phyloP scores from a whole-genome alignment of 2,329 filamentous ascomycete species.

The Diaporthe vexans region DNA sequence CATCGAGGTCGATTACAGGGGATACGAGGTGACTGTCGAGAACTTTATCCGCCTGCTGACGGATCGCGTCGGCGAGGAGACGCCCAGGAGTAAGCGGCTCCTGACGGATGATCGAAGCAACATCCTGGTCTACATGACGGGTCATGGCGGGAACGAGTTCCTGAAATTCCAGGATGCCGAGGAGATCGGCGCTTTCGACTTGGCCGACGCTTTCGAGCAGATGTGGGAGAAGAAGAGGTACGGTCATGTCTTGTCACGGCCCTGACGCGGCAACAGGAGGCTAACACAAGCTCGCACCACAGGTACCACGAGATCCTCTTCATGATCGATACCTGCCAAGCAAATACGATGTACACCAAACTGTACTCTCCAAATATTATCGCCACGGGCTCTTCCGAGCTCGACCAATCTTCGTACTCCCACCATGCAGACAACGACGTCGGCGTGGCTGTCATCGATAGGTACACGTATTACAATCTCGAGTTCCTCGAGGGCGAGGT shows the following conservation, averaged over 20 bases:
- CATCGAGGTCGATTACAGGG: conserved; percentile 98
- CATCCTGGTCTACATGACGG: conserved; percentile 99
- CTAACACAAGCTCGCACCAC: conserved; percentile 24
- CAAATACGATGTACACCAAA: conserved; percentile 99
- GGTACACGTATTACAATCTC: conserved; percentile 98
- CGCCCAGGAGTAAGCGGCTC: conserved; percentile 93
- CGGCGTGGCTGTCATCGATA: conserved; percentile 96
- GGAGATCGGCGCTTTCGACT: conserved; percentile 95
- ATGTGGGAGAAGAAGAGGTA: conserved; percentile 99
- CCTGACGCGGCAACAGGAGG: background rate
- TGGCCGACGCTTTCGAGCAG: conserved; percentile 97
- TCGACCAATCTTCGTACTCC: conserved; percentile 96
- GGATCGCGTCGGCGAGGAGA: conserved; percentile 93
- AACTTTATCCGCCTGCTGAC: conserved; percentile 97
- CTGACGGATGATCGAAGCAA: conserved; percentile 97
- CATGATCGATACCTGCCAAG: conserved; percentile 99
- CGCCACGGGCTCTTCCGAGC: conserved; percentile 94
- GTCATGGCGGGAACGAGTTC: conserved; percentile 97
- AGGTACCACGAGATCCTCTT: conserved; percentile 97
- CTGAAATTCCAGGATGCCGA: conserved; percentile 98
- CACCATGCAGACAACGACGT: conserved; percentile 99
- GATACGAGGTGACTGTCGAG: conserved; percentile 98
- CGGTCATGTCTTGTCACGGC: conserved; percentile 37
- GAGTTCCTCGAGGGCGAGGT: conserved; percentile 96
- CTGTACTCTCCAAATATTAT: conserved; percentile 99